Evolutionary conservation across 2,329 filamentous ascomycete genomes (phyloP), one percentile per base, ranked within the genome.

Genomic region (Thelonectria blattea): DNA sequence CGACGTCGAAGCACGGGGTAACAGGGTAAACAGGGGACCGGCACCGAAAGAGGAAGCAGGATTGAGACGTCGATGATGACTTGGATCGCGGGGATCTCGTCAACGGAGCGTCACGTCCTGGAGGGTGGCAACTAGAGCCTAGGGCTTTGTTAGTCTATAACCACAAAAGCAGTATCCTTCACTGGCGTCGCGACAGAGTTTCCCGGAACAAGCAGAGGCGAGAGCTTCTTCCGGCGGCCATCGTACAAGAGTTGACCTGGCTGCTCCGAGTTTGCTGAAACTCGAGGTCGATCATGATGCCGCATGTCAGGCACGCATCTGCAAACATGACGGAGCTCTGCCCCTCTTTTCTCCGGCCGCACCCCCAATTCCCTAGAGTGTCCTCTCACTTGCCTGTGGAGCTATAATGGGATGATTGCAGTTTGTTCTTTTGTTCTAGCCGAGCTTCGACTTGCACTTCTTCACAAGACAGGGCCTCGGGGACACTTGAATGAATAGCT

Each of bases 21-120:
- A 49, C 51, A n/a, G 17, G 24, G 46, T 30, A 30, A 42, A 12
- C 37, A 18, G 39, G 24, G 24, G 51, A n/a, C 45, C 45, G 42
- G 51, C 32, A 17, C 52, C 47, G 22, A 55, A 48, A 52, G 52
- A 42, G 57, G 52, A 51, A 56, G 39, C 20, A 49, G 46, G 43
- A 32, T 32, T 51, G 34, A 51, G 27, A 14, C 11, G 34, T 27
- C 55, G 58, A 60, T 49, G 55, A 64, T 37, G 47, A 55, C 47
- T 58, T 49, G 18, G 47, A 32, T 59, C 54, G 57, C 58, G 61
- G 48, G 24, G 50, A 47, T 63, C 56, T 60, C 57, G 63, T 68
- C 68, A 64, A 69, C 52, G 56, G 61, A 59, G 63, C 66, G 65
- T 70, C 68, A 70, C 66, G 3, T 46, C 24, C n/a, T 39, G 14